A percentile compares a stretch with the other conserved stretches of the same genome.
These are phyloP conservation scores for Suillus subaureus DNA, from an alignment of 768 basidiomycete species.

Conservation along the genomic window DNA sequence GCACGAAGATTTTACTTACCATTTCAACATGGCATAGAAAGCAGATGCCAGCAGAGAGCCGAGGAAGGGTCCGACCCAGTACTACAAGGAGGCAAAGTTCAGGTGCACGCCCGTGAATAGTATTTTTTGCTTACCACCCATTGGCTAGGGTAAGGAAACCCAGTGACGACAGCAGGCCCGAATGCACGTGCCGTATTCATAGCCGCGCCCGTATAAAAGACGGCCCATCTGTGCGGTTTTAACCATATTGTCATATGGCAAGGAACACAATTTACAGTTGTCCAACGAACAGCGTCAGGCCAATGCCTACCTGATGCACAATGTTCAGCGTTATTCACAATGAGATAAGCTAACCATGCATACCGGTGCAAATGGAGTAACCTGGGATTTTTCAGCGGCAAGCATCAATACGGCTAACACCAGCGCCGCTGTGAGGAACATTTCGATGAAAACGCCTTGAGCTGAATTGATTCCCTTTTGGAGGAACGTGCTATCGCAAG, in stretches of 20 bases:
- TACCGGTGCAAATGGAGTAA: slow-evolving; percentile 71
- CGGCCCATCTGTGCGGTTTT: slow-evolving; percentile 47
- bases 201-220: slow-evolving; percentile 63
- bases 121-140: slow-evolving; percentile 57
- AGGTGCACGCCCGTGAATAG: background rate
- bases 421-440: slow-evolving; percentile 65
- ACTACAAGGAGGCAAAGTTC: slow-evolving; percentile 37
- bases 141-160: slow-evolving; percentile 53
- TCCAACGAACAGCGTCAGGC: slow-evolving; percentile 62
- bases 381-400: slow-evolving; percentile 68
- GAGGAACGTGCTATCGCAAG: slow-evolving; percentile 46
- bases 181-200: slow-evolving; percentile 75
- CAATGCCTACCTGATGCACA: slow-evolving; percentile 58
- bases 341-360: slow-evolving; percentile 3
- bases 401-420: slow-evolving; percentile 71
- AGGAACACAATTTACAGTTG: slow-evolving; percentile 48
- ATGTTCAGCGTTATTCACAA: background rate
- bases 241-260: background rate
- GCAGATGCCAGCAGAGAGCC: slow-evolving; percentile 61
- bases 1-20: slow-evolving; percentile 30
- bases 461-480: slow-evolving; percentile 48
- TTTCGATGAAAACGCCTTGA: slow-evolving; percentile 71
- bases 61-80: slow-evolving; percentile 72
- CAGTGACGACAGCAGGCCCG: slow-evolving; percentile 68
- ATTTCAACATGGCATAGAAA: slow-evolving; percentile 62